Evolutionary conservation across 139 green algal species (phyloP).

Genomic region (Micromonas commoda): DNA sequence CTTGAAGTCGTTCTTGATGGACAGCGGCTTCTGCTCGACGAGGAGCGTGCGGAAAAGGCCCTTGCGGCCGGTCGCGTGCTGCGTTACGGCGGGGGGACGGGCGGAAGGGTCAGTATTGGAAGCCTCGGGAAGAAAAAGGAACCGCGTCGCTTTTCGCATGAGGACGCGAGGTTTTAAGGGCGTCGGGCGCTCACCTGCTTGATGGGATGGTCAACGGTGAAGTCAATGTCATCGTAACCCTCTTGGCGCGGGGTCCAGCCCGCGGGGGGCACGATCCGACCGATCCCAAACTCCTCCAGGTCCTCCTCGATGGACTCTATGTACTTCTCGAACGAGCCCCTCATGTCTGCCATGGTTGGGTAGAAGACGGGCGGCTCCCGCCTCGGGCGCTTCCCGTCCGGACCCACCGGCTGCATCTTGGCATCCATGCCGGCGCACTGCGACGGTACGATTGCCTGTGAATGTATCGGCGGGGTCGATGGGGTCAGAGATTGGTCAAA

Average conservation of each 20-base stretch:
- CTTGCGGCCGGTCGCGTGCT: conserved; percentile 60
- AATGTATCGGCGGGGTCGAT: too few relatives aligned
- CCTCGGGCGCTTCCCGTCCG: too few relatives aligned
- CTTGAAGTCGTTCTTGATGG: conserved; percentile 47
- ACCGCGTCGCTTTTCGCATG: neutral
- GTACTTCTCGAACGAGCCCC: conserved; percentile 47
- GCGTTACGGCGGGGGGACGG: conserved; percentile 48
- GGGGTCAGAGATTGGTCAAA: too few relatives aligned
- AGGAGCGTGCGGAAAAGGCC: conserved; percentile 67
- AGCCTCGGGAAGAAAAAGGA: conserved; percentile 44
- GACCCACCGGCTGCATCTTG: too few relatives aligned
- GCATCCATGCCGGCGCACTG: too few relatives aligned
- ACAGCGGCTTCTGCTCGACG: conserved; percentile 59
- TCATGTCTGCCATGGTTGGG: conserved; percentile 47
- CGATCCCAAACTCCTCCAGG: conserved; percentile 45
- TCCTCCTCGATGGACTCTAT: conserved; percentile 51
- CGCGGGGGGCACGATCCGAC: conserved; percentile 56
- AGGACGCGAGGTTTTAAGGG: too few relatives aligned
- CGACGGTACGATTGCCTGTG: too few relatives aligned
- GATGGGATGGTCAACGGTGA: conserved; percentile 25
- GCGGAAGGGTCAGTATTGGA: conserved; percentile 26
- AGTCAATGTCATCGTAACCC: conserved; percentile 46
- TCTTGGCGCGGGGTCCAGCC: conserved; percentile 55
- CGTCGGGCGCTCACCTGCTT: neutral
- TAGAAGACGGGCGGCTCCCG: conserved; percentile 35